These are phyloP conservation scores for Medicago truncatula DNA, from an alignment of 306 rosid genomes.

Conservation along the genomic window DNA sequence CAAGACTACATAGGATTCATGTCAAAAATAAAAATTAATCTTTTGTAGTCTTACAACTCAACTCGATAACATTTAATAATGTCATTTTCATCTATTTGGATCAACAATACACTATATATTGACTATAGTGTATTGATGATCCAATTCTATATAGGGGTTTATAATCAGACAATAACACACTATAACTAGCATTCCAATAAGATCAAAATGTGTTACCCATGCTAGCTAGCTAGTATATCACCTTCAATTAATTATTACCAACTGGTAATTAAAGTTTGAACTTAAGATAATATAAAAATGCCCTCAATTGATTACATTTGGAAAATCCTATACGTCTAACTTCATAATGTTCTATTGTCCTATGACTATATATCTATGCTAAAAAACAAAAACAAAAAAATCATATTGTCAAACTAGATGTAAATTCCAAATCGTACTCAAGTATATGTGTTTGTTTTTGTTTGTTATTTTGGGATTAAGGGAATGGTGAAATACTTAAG, in stretches of 20 bases:
- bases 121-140: no score
- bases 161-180: no score
- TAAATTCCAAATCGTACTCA: slow-evolving; percentile 5
- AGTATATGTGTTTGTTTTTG: neutral
- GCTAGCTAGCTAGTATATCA: slow-evolving; percentile 27
- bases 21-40: no score
- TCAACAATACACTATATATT: no score
- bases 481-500: slow-evolving; percentile 21
- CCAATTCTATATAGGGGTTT: no score
- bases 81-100: no score
- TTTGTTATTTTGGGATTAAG: neutral
- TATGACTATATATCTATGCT: slow-evolving; percentile 2
- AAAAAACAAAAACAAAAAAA: neutral
- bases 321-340: slow-evolving; percentile 13
- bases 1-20: no score
- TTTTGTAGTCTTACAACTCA: no score
- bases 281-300: neutral
- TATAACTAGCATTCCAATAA: no score
- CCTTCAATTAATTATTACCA: neutral
- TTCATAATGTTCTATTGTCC: neutral
- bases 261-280: slow-evolving; percentile 15
- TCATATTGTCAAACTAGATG: slow-evolving; percentile 3
- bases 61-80: no score
- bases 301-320: slow-evolving; percentile 12
- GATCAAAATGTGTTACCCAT: slow-evolving; percentile 18